A percentile compares a stretch with the other conserved stretches of the same genome.
phyloP scores from a whole-genome alignment of 75 land plant genomes.

The Picea glauca region DNA sequence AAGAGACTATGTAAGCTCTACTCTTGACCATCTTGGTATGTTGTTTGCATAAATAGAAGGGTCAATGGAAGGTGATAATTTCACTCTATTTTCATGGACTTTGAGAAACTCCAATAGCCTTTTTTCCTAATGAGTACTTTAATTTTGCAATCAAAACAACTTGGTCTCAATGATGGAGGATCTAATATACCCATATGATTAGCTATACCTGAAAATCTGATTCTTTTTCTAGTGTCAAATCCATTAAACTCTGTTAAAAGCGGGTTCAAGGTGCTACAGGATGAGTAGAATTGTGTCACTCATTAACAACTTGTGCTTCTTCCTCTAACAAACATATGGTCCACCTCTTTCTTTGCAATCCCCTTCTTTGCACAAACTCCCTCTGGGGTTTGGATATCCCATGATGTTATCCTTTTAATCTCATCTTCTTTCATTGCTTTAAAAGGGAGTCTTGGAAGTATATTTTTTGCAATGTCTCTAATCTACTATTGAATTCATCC shows the following conservation, averaged over 20 bases:
- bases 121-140: constrained; percentile 71
- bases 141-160: constrained; percentile 95
- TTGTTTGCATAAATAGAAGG: constrained; percentile 66
- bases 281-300: no score
- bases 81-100: constrained; percentile 84
- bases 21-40: constrained; percentile 88
- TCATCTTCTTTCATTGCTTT: no score
- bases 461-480: no score
- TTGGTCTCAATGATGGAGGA: constrained; percentile 91
- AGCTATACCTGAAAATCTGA: constrained; percentile 90
- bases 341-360: no score
- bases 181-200: constrained; percentile 93
- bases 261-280: constrained; percentile 93
- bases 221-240: constrained; percentile 97
- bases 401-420: no score
- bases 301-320: no score
- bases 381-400: no score
- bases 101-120: constrained; percentile 79
- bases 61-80: constrained; percentile 80
- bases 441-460: no score
- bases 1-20: constrained; percentile 80
- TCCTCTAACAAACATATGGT: no score
- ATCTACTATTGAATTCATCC: no score
- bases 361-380: no score
- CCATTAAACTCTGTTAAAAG: constrained; percentile 94